A percentile compares a stretch with the other conserved stretches of the same genome.
These are phyloP conservation scores for Tremellales sp. DNA, from an alignment of 1,284 basidiomycete genomes.

Conservation along the genomic window DNA sequence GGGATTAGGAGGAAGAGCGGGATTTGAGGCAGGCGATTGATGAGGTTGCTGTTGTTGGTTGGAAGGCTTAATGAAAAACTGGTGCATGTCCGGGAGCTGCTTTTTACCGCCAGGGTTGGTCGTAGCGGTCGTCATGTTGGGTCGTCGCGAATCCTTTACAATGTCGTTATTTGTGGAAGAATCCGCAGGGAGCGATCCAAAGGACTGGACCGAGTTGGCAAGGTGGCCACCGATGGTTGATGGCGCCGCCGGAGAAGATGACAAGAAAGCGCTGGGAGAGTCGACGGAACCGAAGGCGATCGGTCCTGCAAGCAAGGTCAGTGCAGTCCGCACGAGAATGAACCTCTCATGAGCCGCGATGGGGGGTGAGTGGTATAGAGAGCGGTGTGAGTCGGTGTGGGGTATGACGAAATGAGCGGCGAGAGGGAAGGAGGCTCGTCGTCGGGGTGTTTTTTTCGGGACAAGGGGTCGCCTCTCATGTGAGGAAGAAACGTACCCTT, in stretches of 20 bases:
- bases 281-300: constrained; percentile 78
- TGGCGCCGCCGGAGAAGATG: constrained; percentile 49
- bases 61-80: constrained; percentile 38
- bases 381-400: too few species aligned
- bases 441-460: too few species aligned
- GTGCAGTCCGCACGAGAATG: too few species aligned
- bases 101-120: constrained; percentile 24
- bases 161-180: constrained; percentile 30
- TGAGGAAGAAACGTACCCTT: constrained; percentile 23
- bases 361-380: too few species aligned
- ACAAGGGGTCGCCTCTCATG: neutral
- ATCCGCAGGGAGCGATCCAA: constrained; percentile 65
- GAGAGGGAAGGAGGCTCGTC: too few species aligned
- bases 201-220: constrained; percentile 61
- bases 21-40: constrained; percentile 4
- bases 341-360: too few species aligned
- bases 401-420: too few species aligned
- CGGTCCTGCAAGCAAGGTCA: too few species aligned
- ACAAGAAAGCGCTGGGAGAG: constrained; percentile 47
- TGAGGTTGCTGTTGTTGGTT: constrained; percentile 9
- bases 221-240: constrained; percentile 47
- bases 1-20: neutral
- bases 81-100: constrained; percentile 33
- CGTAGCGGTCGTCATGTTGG: constrained; percentile 54
- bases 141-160: constrained; percentile 34